These are phyloP conservation scores for Manihot esculenta DNA, from an alignment of 441 rosid genomes.

Conservation along the genomic window DNA sequence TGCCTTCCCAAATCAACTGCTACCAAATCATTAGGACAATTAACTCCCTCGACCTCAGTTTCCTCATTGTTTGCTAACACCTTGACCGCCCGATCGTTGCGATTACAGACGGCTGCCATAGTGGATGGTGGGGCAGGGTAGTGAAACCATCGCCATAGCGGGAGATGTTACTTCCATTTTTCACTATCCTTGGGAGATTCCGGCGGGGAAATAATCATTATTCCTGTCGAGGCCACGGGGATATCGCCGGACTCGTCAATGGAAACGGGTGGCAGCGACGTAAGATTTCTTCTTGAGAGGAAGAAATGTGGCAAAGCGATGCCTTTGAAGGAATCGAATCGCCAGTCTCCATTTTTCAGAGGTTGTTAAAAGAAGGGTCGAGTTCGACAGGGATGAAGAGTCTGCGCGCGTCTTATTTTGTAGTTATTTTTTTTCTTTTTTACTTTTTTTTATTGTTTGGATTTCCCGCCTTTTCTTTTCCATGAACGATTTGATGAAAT, in stretches of 20 bases:
- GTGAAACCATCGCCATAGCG: constrained; percentile 34
- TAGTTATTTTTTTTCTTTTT: too few species aligned
- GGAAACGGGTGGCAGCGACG: constrained; percentile 18
- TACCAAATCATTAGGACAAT: constrained; percentile 8
- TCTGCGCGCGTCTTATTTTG: neutral
- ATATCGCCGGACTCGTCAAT: neutral
- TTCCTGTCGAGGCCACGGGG: constrained; percentile 25
- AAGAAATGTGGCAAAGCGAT: constrained; percentile 26
- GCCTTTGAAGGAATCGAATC: constrained; percentile 32
- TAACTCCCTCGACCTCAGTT: constrained; percentile 1
- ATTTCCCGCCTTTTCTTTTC: constrained; percentile 9
- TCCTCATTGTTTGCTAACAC: constrained; percentile 2
- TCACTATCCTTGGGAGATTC: constrained; percentile 19
- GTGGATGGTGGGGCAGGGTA: constrained; percentile 34
- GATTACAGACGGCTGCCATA: neutral
- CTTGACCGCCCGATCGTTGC: constrained; percentile 10
- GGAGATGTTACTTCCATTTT: neutral
- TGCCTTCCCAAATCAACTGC: constrained; percentile 41
- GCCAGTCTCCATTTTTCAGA: constrained; percentile 5
- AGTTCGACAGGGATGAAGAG: neutral
- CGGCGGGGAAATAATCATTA: constrained; percentile 37
- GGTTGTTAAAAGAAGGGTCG: neutral
- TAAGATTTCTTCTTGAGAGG: constrained; percentile 31
- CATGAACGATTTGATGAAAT: neutral
- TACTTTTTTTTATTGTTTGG: neutral